Base-by-base conservation (phyloP, 2,329 filamentous ascomycete genomes). In the Paraphaeosphaeria minitans region DNA sequence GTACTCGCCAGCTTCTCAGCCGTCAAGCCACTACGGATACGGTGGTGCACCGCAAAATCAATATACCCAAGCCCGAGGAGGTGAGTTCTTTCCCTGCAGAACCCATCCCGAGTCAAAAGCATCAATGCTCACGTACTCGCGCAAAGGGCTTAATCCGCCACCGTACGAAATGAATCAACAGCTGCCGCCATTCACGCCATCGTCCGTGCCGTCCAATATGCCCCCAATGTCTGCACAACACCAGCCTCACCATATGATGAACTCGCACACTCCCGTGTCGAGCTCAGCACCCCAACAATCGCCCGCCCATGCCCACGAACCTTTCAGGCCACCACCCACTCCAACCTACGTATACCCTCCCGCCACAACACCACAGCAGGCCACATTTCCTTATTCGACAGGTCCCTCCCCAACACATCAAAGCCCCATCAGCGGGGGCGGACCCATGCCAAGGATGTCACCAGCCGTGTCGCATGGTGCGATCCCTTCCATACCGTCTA, bases 111-210 rank as follows among this genome's bases (percentile, higher is more conserved):
- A 78, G 63, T 82, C 85, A 65, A 81, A 43, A 80, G 65, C 78
- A 77, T 59, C 80, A 84, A 43, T 83, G 84, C 65, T 87, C 87
- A 52, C 88, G 89, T 10, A 82, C 85, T 8, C 80, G 29, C 82
- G 80, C 49, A 87, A 92, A 71, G 83, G 82, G 50, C 80, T 93
- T 55, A 84, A 89, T 60, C 82, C 85, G 55, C 86, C 89, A 59
- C 84, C 88, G 7, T 92, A 89, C 76, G 88, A 90, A 63, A 81
- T 86, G 61, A 86, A 87, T 64, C 70, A 73, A 50, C 74, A 76
- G 60, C 83, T 89, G 60, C 84, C 87, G 46, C 82, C 87, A 35
- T 92, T 89, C 73, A 83, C 87, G 60, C 71, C 74, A 70, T 84
- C 84, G 51, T 79, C 82, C 47, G 84, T 84, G 55, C 81, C 83